Evolutionary conservation across 176 grass and related monocot species (phyloP), one percentile per base, ranked within the genome.

Genomic region (Triticum timopheevii): DNA sequence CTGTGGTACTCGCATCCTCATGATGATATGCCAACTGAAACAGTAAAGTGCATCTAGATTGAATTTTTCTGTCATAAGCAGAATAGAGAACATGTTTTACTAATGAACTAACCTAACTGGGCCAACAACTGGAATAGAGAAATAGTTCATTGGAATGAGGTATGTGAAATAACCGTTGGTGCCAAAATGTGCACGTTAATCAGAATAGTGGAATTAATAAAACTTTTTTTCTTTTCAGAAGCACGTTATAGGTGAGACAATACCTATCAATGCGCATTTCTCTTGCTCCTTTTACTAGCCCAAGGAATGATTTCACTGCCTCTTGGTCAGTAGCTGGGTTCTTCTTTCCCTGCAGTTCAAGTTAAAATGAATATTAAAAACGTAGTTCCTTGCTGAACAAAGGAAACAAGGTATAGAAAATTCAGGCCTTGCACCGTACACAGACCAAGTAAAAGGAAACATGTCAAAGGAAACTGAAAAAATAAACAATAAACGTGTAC

Each of bases 11-110:
- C 73, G 88, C 96, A 95, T 98, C 90, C 93, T 92, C 96, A 98
- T 92, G 27, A 95, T 91, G 83, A 98, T 98, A 92, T 98, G 96
- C 96, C 96, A 98, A 68, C 96, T 98, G 56, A 94, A 85, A 88
- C 25, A 91, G 6, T 42, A 81, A 87, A 77, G 7, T 27, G 10
- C 27, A 84, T 31, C 40, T 20, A 54, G 87, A 34, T 64, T 24
- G 33, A 84, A 62, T 39, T 69, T 85, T 81, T 63, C 34, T 52
- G 35, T 36, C 2, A 24, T 45, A 67, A 0, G 16, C 20, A 80
- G 68, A 61, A 67, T 3, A 82, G 35, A 70, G 52, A 17, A 64
- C 4, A 64, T 28, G 13, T 67, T 79, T 63, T 34, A 79, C 66
- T 36, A 6, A 65, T 78, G 38, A 33, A 80, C 49, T 70, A 84